Percentiles rank a stretch among this genome's conserved stretches.
These are phyloP conservation scores for Syzygium jambos DNA, from an alignment of 345 rosid genomes.

Conservation along the genomic window DNA sequence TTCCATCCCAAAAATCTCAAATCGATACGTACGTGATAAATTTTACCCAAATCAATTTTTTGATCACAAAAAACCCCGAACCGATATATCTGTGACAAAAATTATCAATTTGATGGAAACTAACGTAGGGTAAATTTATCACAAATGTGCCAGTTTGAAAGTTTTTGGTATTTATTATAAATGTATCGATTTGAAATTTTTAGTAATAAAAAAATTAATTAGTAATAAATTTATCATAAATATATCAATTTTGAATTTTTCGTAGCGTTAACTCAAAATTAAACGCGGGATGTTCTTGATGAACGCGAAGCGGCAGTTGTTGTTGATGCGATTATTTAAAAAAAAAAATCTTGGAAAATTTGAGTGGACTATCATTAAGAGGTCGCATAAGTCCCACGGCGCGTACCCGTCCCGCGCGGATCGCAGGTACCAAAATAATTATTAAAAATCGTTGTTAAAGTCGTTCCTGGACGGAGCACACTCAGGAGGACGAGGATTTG, in stretches of 20 bases:
- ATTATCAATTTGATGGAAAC: too few relatives aligned
- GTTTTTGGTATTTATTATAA: too few relatives aligned
- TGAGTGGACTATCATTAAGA: not conserved
- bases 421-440: not conserved
- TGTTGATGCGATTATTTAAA: not conserved
- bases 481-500: not conserved
- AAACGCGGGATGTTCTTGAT: not conserved
- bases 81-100: too few relatives aligned
- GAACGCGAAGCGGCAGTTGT: not conserved
- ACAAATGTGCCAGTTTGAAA: too few relatives aligned
- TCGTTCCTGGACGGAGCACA: not conserved
- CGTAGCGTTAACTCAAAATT: not conserved
- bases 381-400: not conserved
- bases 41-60: too few relatives aligned
- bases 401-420: not conserved
- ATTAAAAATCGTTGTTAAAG: not conserved
- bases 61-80: fast-evolving
- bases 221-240: fast-evolving
- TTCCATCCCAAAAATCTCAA: fast-evolving
- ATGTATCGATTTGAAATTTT: too few relatives aligned
- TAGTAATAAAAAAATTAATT: too few relatives aligned
- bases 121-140: too few relatives aligned
- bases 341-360: not conserved
- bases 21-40: fast-evolving
- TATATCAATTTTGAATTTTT: too few relatives aligned